Evolutionary conservation across 192 early-diverging fungal species (phyloP).

Genomic region (Coemansia sp.): DNA sequence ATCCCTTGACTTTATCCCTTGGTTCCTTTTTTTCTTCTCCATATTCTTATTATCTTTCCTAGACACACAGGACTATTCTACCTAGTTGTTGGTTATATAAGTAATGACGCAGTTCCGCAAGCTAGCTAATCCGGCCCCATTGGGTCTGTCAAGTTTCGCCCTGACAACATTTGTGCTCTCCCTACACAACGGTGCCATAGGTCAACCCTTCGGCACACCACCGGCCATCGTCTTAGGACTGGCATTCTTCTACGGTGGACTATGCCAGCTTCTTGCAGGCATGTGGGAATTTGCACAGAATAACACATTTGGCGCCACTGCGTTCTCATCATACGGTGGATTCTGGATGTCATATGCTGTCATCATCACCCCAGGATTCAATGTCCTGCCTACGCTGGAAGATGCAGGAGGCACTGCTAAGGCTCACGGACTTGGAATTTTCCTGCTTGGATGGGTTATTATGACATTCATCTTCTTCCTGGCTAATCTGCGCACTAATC

Average conservation of each 20-base stretch:
- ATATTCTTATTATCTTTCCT: neutral
- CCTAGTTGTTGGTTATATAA: neutral
- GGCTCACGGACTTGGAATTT: conserved; percentile 60
- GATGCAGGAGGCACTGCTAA: conserved; percentile 39
- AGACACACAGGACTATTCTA: neutral
- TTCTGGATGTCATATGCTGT: conserved; percentile 67
- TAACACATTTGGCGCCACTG: conserved; percentile 83
- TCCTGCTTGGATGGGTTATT: conserved; percentile 65
- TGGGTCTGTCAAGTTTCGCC: conserved; percentile 57
- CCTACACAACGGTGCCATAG: conserved; percentile 67
- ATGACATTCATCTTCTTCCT: conserved; percentile 71
- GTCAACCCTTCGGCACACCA: conserved; percentile 54
- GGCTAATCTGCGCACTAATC: conserved; percentile 62
- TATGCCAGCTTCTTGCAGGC: conserved; percentile 73
- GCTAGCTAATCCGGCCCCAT: conserved; percentile 56
- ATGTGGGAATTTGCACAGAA: conserved; percentile 81
- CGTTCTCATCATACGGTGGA: conserved; percentile 68
- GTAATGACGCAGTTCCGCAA: conserved; percentile 43
- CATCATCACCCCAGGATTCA: conserved; percentile 60
- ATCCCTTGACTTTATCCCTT: neutral
- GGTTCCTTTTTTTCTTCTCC: neutral
- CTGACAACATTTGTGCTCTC: conserved; percentile 67
- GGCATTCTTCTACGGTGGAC: conserved; percentile 73
- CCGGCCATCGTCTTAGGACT: conserved; percentile 62
- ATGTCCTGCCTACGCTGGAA: conserved; percentile 41